Base-by-base conservation (phyloP, 2,329 filamentous ascomycete genomes). In the Aspergillus floridensis region DNA sequence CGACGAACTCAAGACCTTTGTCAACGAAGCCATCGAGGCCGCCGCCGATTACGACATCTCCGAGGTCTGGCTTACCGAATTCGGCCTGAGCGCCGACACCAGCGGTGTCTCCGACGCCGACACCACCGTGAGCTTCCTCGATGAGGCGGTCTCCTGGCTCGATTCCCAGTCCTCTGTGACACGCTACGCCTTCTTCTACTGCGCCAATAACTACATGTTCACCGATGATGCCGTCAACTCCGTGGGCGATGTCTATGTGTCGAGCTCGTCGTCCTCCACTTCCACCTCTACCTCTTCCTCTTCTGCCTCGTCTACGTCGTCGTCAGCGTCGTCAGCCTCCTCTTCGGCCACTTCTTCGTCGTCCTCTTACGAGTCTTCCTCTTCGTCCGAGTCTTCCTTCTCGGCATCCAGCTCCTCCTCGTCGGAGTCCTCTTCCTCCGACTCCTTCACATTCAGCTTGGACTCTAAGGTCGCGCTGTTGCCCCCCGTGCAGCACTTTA, bases 1-100 rank as follows among this genome's bases (percentile, higher is more conserved):
- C 8, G 52, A 24, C n/a, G 32, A 54, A 16, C 52, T 54, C 24
- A 29, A 54, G 22, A 29, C 52, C 16, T 54, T 46, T 16, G 31
- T 54, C 22, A 31, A 24, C 5, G 24, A 54, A 10, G 52, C 52
- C 8, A 54, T 54, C 41, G 29, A 29, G 14, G 12, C 38, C 16
- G 52, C 52, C 5, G 38, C 19, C 16, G n/a, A 54, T 5, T 54
- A 54, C 19, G 52, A 54, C 46, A 54, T 54, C 5, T 24, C 26
- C 5, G 41, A 54, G 52, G 52, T 54, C 52, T 54, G 52, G 52
- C 52, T 54, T 2, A 54, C 52, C 2, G 52, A 54, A 16, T 54
- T 54, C 5, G 52, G 22, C 24, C 52, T 54, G 4, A 22, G 44
- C 8, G 24, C 52, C 5, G 52, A 54, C 12, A 47, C n/a, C 24